Evolutionary conservation across 345 rosid genomes (phyloP), one percentile per base, ranked within the genome.

Genomic region (Laguncularia racemosa): DNA sequence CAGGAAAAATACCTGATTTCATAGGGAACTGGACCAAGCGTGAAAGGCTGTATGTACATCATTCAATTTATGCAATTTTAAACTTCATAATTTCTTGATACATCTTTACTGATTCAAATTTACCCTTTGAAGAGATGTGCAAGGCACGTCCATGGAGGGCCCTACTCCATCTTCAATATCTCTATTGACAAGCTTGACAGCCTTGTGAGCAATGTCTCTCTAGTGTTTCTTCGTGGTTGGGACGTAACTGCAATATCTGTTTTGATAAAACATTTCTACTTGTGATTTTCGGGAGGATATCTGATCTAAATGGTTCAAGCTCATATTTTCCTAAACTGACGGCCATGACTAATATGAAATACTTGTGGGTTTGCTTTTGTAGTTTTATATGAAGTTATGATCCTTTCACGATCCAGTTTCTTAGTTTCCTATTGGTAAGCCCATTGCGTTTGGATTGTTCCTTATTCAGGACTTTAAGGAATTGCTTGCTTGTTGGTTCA

Each of bases 111-210:
- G 12, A 51, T 18, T 12, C 2, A 1, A 51, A 19, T 51, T 38
- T 16, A 50, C 58, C 5, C 46, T n/a, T 64, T 70, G 51, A 70
- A 93, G 96, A 52, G 74, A 85, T 74, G 54, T 85, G 75, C 90
- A 93, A 63, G 97, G 99, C 20, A 83, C 95, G 51, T 76, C 88
- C 20, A 67, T 89, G 90, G 80, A 75, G 69, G 99, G 99, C 43
- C 96, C 99, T 18, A 78, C 89, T 62, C 97, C 97, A 45, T 53
- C 85, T 61, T 46, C 70, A 44, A 62, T 85, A 54, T 85, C 96
- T 44, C 57, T 49, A 60, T 64, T 93, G 69, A 75, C 12, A 56
- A 84, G 67, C 49, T 72, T 89, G 60, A 20, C 54, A 0, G 66
- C 70, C 1, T 50, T 93, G 99, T 93, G 76, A 81, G 96, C 47